Base-by-base conservation (phyloP, 2,329 filamentous ascomycete species). In the Beauveria pseudobassiana region DNA sequence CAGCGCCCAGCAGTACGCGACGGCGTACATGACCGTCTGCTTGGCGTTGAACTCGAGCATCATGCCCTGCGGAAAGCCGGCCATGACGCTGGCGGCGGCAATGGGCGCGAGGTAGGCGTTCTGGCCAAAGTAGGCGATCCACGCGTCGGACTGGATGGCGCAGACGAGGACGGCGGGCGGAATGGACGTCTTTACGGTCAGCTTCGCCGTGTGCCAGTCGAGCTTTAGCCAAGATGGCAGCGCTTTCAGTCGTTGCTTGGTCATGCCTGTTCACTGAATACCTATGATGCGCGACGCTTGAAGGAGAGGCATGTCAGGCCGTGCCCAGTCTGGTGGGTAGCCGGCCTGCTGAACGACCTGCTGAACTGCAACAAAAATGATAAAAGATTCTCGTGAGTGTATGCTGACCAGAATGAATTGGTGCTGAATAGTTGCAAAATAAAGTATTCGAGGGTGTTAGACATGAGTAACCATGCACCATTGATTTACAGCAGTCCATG, bases 231-330 rank as follows among this genome's bases (percentile, higher is more conserved):
- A 52, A 18, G 28, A 26, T n/a, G 48, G 43, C n/a, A 61, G n/a
- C 16, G 42, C 28, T 40, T 26, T 54, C n/a, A 30, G 9, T 22
- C 24, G 51, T 20, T 9, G 68, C 16, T 71, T 64, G 30, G 20
- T 7, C 45, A 50, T 58, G 3, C 20, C 42, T 48, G n/a, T n/a
- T 30, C 22, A 16, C n/a, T n/a, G 20, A 16, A 20, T 20, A 24
- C 22, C 22, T 24, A 10, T 34, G 18, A 20, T 22, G 10, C 20
- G 20, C 18, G n/a, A 10, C 3, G 30, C 3, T 40, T 40, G 2
- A 14, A 18, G 34, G 34, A 16, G 16, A 53, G 20, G 50, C 50
- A 53, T 53, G 30, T 34, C 50, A 6, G 18, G 28, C 20, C 34
- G 34, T 40, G 28, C 28, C 28, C 49, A 22, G 49, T 52, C 30